Base-by-base conservation (phyloP, 2,329 filamentous ascomycete species). In the Fusarium sp. region DNA sequence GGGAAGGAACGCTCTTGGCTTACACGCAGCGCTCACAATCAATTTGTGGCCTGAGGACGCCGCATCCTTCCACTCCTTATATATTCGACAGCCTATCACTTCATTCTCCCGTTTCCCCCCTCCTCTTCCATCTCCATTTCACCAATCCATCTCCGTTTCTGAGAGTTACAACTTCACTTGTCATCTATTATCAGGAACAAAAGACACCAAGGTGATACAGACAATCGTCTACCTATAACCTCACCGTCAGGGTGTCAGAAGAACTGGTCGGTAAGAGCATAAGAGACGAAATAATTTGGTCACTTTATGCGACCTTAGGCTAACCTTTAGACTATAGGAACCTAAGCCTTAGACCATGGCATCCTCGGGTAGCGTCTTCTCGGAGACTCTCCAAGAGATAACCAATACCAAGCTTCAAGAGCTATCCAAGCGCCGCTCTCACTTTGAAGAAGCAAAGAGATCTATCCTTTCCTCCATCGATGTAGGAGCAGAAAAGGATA, bases 321-420 rank as follows among this genome's bases (percentile, higher is more conserved):
- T 30, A 30, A 30, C 6, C 28, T 30, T 30, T 14, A 30, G 28
- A 14, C 6, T 30, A 14, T 7, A 30, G 7, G 28, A 30, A 30
- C 12, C 28, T 30, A 44, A 37, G 18, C 49, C 28, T 57, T 49
- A 44, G 28, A 63, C 11, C 60, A 77, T 77, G 76, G 50, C 74
- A 3, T 57, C 71, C 13, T 75, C 73, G 1, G 70, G 79, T 30
- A 80, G 79, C 58, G 79, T 82, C 64, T 81, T 83, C 65, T 82
- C 81, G 1, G 75, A 81, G 61, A 83, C 81, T 1, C 76, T 84
- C 2, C 80, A 79, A 41, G 77, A 80, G 50, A 83, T 84, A 65
- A 84, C 81, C 39, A 79, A 78, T 43, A 81, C 79, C 45, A 84
- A 84, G 51, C 79, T 84, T 2, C 76, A 81, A 9, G 81, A 83